These are phyloP conservation scores for Metarhizium guizhouense DNA, from an alignment of 2,329 filamentous ascomycete genomes.

Conservation along the genomic window DNA sequence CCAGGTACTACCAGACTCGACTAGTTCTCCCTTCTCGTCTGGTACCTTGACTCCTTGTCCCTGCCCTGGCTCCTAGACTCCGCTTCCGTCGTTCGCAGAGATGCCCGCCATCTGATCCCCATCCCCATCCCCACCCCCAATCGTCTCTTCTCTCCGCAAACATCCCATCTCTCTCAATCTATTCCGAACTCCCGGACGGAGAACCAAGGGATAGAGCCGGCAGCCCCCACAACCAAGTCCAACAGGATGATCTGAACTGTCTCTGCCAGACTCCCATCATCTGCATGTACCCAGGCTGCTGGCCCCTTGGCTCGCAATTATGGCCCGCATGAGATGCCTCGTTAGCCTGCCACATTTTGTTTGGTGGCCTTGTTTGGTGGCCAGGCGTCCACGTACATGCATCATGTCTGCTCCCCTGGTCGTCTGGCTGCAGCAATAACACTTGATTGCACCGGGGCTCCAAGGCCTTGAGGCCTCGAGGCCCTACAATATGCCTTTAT, in stretches of 20 bases:
- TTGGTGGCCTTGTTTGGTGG: neutral
- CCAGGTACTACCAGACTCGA: no score
- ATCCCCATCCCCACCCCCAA: neutral
- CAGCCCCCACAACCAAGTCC: neutral
- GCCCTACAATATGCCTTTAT: no score
- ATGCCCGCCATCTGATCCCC: neutral
- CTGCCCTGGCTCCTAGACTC: no score
- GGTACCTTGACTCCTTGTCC: no score
- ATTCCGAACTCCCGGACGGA: neutral
- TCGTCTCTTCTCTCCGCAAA: conserved; percentile 6
- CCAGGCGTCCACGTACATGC: neutral
- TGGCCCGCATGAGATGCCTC: neutral
- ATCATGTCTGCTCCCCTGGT: neutral
- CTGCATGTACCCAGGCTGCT: neutral
- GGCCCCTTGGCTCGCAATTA: neutral
- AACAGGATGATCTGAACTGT: no score
- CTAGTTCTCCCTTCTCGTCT: no score
- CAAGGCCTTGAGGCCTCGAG: neutral
- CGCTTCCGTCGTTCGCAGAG: neutral
- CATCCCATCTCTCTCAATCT: neutral
- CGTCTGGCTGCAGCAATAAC: neutral
- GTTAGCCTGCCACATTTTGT: neutral
- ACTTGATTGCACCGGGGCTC: neutral
- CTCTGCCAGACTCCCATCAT: no score
- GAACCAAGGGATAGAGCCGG: neutral